Conservation (phyloP, 306 rosid genomes). For the Medicago truncatula region MtrunA17r5.0-ANR NC_053048.1:34349501-34350000, state of each 20-base stretch:
- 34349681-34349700: no score
- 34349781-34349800: constrained; percentile 74
- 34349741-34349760: not conserved
- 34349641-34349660: no score
- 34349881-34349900: constrained; percentile 43
- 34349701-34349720: no score
- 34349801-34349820: constrained; percentile 60
- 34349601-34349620: no score
- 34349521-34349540: no score
- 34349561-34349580: no score
- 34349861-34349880: constrained; percentile 48
- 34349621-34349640: no score
- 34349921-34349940: constrained; percentile 95
- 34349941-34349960: constrained; percentile 90
- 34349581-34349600: no score
- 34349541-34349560: no score
- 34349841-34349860: constrained; percentile 43
- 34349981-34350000: not conserved
- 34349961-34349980: constrained; percentile 90
- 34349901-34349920: constrained; percentile 53
- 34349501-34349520: no score
- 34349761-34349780: constrained; percentile 49
- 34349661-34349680: no score
- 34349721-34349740: no score
- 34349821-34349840: constrained; percentile 54